Evolutionary conservation across 129 eudicot species (phyloP).

Genomic region (Pulicaria dysenterica): DNA sequence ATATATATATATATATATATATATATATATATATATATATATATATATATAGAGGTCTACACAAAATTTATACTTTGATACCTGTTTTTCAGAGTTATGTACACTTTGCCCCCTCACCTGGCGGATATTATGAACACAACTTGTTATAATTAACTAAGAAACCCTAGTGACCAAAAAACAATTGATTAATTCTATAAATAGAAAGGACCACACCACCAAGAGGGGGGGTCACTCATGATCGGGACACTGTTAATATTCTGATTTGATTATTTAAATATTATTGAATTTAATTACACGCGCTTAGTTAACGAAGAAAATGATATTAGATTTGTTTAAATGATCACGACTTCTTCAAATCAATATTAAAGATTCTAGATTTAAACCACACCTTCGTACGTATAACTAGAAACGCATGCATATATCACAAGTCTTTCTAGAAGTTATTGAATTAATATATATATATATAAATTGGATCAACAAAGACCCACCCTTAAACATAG

Average conservation of each 20-base stretch:
- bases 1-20: too few relatives aligned
- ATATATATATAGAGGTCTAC: not conserved
- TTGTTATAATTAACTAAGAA: not conserved
- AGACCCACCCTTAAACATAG: too few relatives aligned
- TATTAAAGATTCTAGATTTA: conserved; percentile 2
- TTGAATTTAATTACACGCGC: conserved; percentile 12
- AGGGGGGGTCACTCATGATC: not conserved
- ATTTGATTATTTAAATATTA: not conserved
- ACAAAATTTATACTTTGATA: conserved; percentile 24
- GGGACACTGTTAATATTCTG: not conserved
- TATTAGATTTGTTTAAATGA: not conserved
- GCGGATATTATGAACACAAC: conserved; percentile 10
- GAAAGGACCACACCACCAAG: conserved; percentile 9
- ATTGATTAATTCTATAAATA: not conserved
- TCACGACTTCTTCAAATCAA: conserved; percentile 2
- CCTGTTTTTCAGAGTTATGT: not conserved
- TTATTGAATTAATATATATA: too few relatives aligned
- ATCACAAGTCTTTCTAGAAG: conserved; percentile 10
- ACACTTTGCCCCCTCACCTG: not conserved
- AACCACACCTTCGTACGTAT: not conserved
- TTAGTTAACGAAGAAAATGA: conserved; percentile 1
- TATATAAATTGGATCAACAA: too few relatives aligned
- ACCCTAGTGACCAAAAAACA: conserved; percentile 19
- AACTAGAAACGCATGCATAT: too few relatives aligned
- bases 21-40: too few relatives aligned